Evolutionary conservation across 2,329 filamentous ascomycete species (phyloP), one percentile per base, ranked within the genome.

Genomic region (Tolypocladium cylindrosporum): DNA sequence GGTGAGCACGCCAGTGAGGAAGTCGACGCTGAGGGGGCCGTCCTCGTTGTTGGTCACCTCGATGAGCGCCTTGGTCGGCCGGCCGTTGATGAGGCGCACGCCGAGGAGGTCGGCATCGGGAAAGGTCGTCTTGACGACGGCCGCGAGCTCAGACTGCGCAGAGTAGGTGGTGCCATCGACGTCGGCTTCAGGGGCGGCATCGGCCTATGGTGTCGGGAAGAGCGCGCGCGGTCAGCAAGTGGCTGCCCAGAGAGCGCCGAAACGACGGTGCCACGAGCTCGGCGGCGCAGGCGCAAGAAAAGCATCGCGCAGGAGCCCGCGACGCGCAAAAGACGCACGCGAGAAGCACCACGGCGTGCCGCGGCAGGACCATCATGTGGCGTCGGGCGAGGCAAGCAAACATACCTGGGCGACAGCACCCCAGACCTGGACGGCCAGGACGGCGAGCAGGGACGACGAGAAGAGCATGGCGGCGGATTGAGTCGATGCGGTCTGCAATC

Each of bases 81-180:
- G 87, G 69, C 91, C 91, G 72, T 99, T 99, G 79, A 97, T 84
- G 65, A 97, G 86, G 83, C 96, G 96, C 66, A 97, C 86, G 67
- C 93, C 94, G 66, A 97, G 94, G 74, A 96, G 87, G 78, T 95
- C 90, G 77, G 86, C 72, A 69, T 87, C 78, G 75, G 83, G 76
- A 78, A 85, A 83, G 72, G 78, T 79, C 60, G 87, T 81, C 64
- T 81, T 80, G 66, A 87, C 75, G 57, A 86, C 82, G 72, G 89
- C 85, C 27, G 62, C 58, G 57, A 63, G 57, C 36, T 61, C 36
- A 34, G 59, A 42, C 52, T 16, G 51, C 53, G 52, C n/a, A 19
- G 57, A 40, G 45, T 19, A 45, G 34, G 31, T 13, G 42, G 52
- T 13, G 55, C 27, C 50, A 14, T 16, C 31, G 37, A 58, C 58